These are phyloP conservation scores for Malassezia nana DNA, from an alignment of 1,284 basidiomycete genomes.

Conservation along the genomic window DNA sequence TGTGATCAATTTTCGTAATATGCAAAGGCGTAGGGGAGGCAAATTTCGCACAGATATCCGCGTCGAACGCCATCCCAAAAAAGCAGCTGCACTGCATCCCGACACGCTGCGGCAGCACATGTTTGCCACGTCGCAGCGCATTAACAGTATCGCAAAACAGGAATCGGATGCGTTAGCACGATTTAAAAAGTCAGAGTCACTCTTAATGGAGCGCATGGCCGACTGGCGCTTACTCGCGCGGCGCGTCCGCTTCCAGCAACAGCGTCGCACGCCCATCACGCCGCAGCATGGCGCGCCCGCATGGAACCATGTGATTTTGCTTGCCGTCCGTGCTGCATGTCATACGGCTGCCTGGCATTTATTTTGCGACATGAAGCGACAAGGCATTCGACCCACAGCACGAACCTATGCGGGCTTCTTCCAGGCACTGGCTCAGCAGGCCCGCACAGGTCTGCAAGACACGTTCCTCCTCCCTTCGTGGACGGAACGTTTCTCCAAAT, in stretches of 20 bases:
- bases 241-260: background rate
- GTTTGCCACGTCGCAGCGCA: constrained; percentile 4
- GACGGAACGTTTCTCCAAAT: background rate
- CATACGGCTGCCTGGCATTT: constrained; percentile 11
- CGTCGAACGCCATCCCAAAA: constrained; percentile 2
- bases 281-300: constrained; percentile 12
- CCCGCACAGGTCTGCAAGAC: background rate
- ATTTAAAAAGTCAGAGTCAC: constrained; percentile 3
- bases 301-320: constrained; percentile 18
- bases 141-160: background rate
- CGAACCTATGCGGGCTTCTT: constrained; percentile 13
- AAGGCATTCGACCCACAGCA: constrained; percentile 6
- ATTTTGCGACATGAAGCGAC: constrained; percentile 14
- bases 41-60: constrained; percentile 9
- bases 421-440: background rate
- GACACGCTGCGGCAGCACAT: constrained; percentile 13
- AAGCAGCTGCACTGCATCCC: background rate
- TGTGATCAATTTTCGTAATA: constrained; percentile 17
- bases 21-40: constrained; percentile 15
- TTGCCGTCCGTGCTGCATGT: constrained; percentile 6
- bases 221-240: constrained; percentile 11
- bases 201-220: constrained; percentile 5
- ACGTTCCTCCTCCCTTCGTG: background rate
- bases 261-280: background rate
- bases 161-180: background rate